Conservation (phyloP, 306 rosid species). For the Clitoria ternatea region DNA sequence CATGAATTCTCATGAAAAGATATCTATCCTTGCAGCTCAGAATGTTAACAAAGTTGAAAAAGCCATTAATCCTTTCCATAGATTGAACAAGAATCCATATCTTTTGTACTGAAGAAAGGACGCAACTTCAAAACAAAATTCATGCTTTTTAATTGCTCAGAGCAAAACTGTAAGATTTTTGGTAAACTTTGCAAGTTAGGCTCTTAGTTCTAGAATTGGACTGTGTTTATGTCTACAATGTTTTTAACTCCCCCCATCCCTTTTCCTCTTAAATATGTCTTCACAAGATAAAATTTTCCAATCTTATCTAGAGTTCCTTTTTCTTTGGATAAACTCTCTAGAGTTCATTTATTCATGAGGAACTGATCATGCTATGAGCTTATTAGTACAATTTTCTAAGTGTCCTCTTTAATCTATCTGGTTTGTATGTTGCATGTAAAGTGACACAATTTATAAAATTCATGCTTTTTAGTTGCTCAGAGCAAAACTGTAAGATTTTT, state of each 20-base stretch:
- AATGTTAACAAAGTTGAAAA: constrained; percentile 99
- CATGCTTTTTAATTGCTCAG: constrained; percentile 93
- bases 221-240: background rate
- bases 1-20: constrained; percentile 21
- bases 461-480: constrained; percentile 93
- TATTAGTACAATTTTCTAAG: background rate
- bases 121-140: constrained; percentile 76
- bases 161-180: constrained; percentile 81
- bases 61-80: constrained; percentile 89
- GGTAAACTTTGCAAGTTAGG: background rate
- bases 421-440: constrained; percentile 15
- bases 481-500: constrained; percentile 81
- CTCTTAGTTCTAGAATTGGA: constrained; percentile 11
- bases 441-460: constrained; percentile 48
- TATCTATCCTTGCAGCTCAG: constrained; percentile 82
- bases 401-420: constrained; percentile 10
- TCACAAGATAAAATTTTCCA: constrained; percentile 15
- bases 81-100: constrained; percentile 95
- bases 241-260: background rate
- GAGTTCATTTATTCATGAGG: constrained; percentile 22
- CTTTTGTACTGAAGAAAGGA: constrained; percentile 97
- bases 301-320: no score
- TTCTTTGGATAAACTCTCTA: no score
- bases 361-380: constrained; percentile 7
- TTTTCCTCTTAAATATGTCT: background rate